phyloP scores from a whole-genome alignment of 768 basidiomycete genomes.

The Boletus subcaerulescens region DNA sequence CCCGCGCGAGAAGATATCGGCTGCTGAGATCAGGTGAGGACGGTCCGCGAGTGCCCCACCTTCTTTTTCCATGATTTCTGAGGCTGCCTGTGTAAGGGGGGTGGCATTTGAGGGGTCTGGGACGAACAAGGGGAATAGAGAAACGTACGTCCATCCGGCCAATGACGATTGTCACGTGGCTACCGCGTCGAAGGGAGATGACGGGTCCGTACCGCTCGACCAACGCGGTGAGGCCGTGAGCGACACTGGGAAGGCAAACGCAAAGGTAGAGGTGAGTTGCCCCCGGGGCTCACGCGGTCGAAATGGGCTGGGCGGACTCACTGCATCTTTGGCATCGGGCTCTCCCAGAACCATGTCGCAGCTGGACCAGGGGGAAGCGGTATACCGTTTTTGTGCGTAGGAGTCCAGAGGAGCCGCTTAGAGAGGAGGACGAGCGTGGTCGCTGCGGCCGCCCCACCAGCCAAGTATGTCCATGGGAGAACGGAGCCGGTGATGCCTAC shows the following conservation, averaged over 20 bases:
- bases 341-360: neutral
- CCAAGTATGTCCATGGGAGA: neutral
- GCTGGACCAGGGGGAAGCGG: conserved; percentile 1
- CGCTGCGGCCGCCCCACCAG: neutral
- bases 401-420: neutral
- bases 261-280: neutral
- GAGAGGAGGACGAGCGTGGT: neutral
- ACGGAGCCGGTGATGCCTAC: neutral
- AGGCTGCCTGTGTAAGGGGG: conserved; percentile 48
- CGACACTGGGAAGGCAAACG: neutral
- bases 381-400: neutral
- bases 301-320: neutral
- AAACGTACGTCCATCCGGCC: conserved; percentile 17
- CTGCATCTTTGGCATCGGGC: neutral
- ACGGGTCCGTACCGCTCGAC: conserved; percentile 55
- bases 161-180: conserved; percentile 12
- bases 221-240: conserved; percentile 42
- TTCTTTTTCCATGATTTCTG: conserved; percentile 61
- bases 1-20: conserved; percentile 51
- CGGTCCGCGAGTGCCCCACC: conserved; percentile 49
- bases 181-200: conserved; percentile 49
- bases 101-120: conserved; percentile 27
- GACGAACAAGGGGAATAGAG: neutral
- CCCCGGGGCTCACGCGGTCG: no score
- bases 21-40: conserved; percentile 47